Conservation (phyloP, 768 basidiomycete species). For the Fistulinella prunicolor region DNA sequence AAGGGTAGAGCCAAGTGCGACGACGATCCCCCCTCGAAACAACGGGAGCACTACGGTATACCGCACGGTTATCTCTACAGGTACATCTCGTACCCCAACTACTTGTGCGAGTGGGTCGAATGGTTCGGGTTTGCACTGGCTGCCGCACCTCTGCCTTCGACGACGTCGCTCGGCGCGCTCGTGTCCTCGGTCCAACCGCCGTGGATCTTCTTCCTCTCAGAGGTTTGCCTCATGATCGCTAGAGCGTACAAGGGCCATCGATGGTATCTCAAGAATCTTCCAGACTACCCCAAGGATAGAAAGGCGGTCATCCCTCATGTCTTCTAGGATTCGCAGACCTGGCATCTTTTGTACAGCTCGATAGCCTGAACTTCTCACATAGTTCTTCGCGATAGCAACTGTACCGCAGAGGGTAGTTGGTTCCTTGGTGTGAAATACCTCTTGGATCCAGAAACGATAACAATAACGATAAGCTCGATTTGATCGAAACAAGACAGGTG, state of each 20-base stretch:
- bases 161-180: slow-evolving; percentile 36
- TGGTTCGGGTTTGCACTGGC: slow-evolving; percentile 88
- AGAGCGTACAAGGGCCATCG: slow-evolving; percentile 75
- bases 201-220: slow-evolving; percentile 73
- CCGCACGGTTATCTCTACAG: slow-evolving; percentile 76
- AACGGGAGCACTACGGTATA: slow-evolving; percentile 65
- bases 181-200: slow-evolving; percentile 58
- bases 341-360: too few relatives aligned
- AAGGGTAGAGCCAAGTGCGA: slow-evolving; percentile 29
- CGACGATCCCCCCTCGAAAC: slow-evolving; percentile 20
- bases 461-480: too few relatives aligned
- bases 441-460: too few relatives aligned
- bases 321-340: slow-evolving; percentile 36
- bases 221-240: slow-evolving; percentile 77
- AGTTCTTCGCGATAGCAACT: too few relatives aligned
- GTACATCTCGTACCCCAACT: slow-evolving; percentile 89
- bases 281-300: slow-evolving; percentile 76
- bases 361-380: too few relatives aligned
- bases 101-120: slow-evolving; percentile 93
- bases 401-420: too few relatives aligned
- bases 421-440: too few relatives aligned
- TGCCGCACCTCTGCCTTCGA: slow-evolving; percentile 48
- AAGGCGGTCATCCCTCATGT: slow-evolving; percentile 80
- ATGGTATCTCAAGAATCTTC: slow-evolving; percentile 83
- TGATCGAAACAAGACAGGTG: too few relatives aligned